phyloP scores from a whole-genome alignment of 306 rosid species.

The Prunus davidiana region DNA sequence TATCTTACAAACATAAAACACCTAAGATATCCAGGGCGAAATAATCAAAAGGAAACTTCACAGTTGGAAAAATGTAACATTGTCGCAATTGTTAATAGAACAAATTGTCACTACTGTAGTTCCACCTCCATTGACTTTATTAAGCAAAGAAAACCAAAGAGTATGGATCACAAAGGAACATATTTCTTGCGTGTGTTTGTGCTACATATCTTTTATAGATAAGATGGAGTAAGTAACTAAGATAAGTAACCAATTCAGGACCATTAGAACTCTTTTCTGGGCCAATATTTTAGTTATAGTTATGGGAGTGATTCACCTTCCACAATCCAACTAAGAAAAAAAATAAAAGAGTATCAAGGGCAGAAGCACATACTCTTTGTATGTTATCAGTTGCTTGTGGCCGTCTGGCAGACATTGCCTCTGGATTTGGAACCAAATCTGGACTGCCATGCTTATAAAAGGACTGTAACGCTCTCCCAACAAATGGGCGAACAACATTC shows the following conservation, averaged over 20 bases:
- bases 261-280: background rate
- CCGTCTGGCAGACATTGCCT: conserved; percentile 58
- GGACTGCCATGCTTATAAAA: conserved; percentile 90
- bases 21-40: background rate
- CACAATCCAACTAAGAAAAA: background rate
- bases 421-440: conserved; percentile 81
- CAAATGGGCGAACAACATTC: conserved; percentile 90
- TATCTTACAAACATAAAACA: background rate
- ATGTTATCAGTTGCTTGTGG: conserved; percentile 60
- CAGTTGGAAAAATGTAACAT: no score
- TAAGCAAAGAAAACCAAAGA: background rate
- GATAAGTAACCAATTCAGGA: background rate
- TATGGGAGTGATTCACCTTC: background rate
- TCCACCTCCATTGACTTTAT: background rate
- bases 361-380: conserved; percentile 60
- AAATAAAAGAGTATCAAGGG: background rate
- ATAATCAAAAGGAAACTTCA: background rate
- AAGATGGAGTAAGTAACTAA: background rate
- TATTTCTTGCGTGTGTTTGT: background rate
- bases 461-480: conserved; percentile 83
- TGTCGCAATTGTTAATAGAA: background rate
- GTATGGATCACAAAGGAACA: background rate
- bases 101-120: background rate
- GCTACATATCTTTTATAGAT: background rate
- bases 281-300: no score